Percentiles rank a stretch among this genome's conserved stretches.
phyloP scores from a whole-genome alignment of 306 rosid genomes.

The Begonia loranthoides region DNA sequence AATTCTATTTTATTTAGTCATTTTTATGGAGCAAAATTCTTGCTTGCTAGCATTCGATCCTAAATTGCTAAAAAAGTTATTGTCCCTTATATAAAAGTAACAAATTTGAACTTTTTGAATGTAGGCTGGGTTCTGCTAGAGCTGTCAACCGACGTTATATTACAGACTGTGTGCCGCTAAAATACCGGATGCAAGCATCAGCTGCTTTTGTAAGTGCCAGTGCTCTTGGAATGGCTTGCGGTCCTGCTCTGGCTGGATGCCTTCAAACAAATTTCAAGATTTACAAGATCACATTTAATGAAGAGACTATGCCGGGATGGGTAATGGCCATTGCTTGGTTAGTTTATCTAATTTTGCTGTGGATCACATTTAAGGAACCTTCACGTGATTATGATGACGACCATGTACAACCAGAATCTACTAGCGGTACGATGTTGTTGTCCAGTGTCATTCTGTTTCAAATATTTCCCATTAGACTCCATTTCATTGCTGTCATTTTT shows the following conservation, averaged over 20 bases:
- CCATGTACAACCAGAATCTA: slow-evolving; percentile 7
- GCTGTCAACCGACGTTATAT: slow-evolving; percentile 40
- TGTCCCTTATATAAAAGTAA: background rate
- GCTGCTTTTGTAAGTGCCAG: slow-evolving; percentile 78
- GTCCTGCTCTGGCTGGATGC: slow-evolving; percentile 40
- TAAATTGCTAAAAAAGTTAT: too few relatives aligned
- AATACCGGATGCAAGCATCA: slow-evolving; percentile 36
- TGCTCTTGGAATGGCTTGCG: slow-evolving; percentile 58
- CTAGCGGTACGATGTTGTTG: slow-evolving; percentile 14
- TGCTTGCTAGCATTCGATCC: too few relatives aligned
- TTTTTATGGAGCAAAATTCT: too few relatives aligned
- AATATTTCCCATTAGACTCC: background rate
- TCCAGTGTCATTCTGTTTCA: background rate
- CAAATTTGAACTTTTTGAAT: slow-evolving; percentile 4
- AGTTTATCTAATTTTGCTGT: slow-evolving; percentile 25
- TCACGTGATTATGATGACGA: slow-evolving; percentile 5
- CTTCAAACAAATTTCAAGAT: slow-evolving; percentile 32
- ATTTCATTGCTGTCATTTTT: background rate
- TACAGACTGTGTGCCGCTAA: slow-evolving; percentile 35
- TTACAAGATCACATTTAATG: slow-evolving; percentile 29
- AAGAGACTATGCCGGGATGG: slow-evolving; percentile 45
- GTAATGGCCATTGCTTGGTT: slow-evolving; percentile 40
- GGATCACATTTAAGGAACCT: slow-evolving; percentile 31
- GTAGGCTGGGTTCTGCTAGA: slow-evolving; percentile 43
- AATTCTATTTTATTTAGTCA: too few relatives aligned